Evolutionary conservation across 208 protist species (phyloP).

Genomic region (Wallacemonas rigidus): DNA sequence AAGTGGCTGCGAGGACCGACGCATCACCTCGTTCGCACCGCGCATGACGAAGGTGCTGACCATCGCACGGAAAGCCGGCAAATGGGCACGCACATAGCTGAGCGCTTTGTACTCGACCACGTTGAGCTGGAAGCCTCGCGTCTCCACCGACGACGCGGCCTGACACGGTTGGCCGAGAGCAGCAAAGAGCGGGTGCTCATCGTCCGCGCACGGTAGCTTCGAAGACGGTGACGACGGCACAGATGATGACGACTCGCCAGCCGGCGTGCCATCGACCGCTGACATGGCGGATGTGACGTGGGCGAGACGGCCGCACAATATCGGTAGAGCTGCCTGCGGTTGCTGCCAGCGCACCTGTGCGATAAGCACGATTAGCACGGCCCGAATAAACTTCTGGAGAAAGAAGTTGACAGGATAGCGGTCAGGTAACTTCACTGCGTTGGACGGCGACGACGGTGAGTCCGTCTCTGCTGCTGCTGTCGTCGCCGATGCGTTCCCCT

Average conservation of each 20-base stretch:
- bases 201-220: background rate
- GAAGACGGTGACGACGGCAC: background rate
- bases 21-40: conserved; percentile 43
- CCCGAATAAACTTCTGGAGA: conserved; percentile 54
- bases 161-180: background rate
- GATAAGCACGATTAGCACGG: conserved; percentile 51
- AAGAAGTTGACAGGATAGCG: conserved; percentile 39
- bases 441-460: conserved; percentile 9
- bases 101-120: conserved; percentile 47
- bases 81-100: conserved; percentile 41
- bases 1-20: conserved; percentile 58
- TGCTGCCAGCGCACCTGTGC: conserved; percentile 50
- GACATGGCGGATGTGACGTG: background rate
- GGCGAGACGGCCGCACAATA: background rate
- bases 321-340: conserved; percentile 12
- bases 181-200: background rate
- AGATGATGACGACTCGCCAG: background rate
- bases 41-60: conserved; percentile 68
- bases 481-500: no score
- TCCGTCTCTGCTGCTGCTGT: background rate
- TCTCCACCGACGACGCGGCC: background rate
- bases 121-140: conserved; percentile 22
- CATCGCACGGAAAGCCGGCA: conserved; percentile 38
- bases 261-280: background rate
- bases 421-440: conserved; percentile 1